Percentiles rank a stretch among this genome's conserved stretches.
Evolutionary conservation across 768 basidiomycete species (phyloP).

Genomic region (Russula foetens): DNA sequence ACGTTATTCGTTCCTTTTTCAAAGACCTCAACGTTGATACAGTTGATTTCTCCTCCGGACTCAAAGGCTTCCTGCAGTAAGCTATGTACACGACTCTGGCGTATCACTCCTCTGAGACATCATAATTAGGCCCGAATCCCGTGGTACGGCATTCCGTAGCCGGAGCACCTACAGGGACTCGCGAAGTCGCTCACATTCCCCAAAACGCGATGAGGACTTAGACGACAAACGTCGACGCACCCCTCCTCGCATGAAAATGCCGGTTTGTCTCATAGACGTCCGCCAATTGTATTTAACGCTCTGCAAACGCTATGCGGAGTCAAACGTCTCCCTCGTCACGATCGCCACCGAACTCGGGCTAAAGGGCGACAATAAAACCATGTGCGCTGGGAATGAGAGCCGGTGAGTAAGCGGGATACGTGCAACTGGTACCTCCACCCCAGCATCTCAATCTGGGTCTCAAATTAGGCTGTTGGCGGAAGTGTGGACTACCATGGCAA

Average conservation of each 20-base stretch:
- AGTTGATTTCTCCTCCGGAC: not conserved
- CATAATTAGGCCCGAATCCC: not conserved
- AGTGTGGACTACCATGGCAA: constrained; percentile 18
- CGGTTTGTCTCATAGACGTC: constrained; percentile 11
- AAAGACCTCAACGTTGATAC: constrained; percentile 2
- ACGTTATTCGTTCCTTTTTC: not conserved
- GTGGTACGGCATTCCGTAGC: not conserved
- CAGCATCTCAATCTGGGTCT: not conserved
- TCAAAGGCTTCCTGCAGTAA: constrained; percentile 11
- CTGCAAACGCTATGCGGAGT: constrained; percentile 2
- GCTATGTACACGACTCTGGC: not conserved
- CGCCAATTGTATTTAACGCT: constrained; percentile 15
- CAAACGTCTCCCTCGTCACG: not conserved
- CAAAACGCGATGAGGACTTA: constrained; percentile 2
- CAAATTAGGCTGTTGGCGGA: constrained; percentile 15
- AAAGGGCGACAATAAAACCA: not conserved
- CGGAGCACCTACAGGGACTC: not conserved
- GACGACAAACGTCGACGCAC: not conserved
- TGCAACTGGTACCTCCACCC: too few relatives aligned
- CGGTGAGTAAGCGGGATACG: constrained; percentile 1
- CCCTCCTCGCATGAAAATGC: not conserved
- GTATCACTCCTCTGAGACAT: not conserved
- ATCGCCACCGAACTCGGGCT: constrained; percentile 13
- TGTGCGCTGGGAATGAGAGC: constrained; percentile 20
- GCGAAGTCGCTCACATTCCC: constrained; percentile 17